Evolutionary conservation across 805 yeast species (phyloP), one percentile per base, ranked within the genome.

Genomic region (Spathaspora hagerdaliae): DNA sequence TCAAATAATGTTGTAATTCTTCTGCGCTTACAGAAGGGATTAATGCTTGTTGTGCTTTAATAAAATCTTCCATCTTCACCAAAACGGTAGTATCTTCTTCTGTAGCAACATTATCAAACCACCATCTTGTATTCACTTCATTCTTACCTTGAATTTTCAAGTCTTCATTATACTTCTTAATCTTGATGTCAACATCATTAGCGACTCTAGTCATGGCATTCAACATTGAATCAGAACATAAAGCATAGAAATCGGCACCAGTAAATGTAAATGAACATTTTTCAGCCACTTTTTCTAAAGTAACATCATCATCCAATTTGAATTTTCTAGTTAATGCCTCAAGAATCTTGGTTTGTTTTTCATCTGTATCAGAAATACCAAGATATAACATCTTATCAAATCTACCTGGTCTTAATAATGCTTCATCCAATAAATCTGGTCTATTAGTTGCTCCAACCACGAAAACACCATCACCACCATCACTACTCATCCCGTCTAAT

Each of bases 401-500:
- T 60, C 99, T 76, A 2, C 97, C 96, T 0, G 97, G 97, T 60
- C 99, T 78, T 46, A 94, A 68, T 40, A 94, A 72, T 0, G 98
- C 97, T 61, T 92, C 97, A 60, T 94, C 99, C 37, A 94, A 71
- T 51, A 94, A 69, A 69, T 94, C 99, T 0, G 99, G 99, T 56
- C 99, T 77, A 58, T 94, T 94, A 0, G 99, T 94, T 5, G 99
- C 99, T n/a, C 99, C 99, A 38, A 94, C 96, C 5, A 92, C 97
- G 63, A 94, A 94, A 0, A 94, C 97, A 6, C 97, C 98, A 38
- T 65, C 72, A 45, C 65, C 68, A 47, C 77, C 82, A 6, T 85
- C 85, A 8, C 84, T 84, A 57, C 95, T 84, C 97, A 92, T 92
- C 26, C 98, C 98, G 61, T 94, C 99, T 38, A 94, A 72, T 63